phyloP scores from a whole-genome alignment of 176 grass and related monocot species.

The Tuctoria greenei region DNA sequence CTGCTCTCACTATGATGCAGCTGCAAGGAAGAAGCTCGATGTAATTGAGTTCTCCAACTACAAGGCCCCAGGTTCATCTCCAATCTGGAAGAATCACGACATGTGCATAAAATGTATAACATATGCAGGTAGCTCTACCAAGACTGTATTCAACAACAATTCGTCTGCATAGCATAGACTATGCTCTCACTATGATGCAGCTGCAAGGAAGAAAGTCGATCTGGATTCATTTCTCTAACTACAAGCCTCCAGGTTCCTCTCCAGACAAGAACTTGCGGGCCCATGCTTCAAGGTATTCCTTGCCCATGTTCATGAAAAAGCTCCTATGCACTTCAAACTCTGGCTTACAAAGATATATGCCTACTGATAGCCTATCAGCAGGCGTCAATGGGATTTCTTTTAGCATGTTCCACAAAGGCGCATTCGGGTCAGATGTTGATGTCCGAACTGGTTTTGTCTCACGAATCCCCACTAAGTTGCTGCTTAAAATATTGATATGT shows the following conservation, averaged over 20 bases:
- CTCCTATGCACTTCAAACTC: constrained; percentile 47
- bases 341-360: constrained; percentile 45
- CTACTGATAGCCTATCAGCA: constrained; percentile 47
- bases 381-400: constrained; percentile 49
- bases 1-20: no score
- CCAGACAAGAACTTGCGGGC: constrained; percentile 44
- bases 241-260: constrained; percentile 36
- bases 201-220: background rate
- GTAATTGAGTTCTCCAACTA: no score
- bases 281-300: constrained; percentile 58
- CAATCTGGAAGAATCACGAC: no score
- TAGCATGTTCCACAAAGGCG: constrained; percentile 50
- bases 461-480: constrained; percentile 15
- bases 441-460: constrained; percentile 20
- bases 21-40: no score
- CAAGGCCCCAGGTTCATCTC: no score
- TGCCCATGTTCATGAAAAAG: constrained; percentile 59
- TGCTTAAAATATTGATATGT: constrained; percentile 4
- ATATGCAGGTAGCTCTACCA: no score
- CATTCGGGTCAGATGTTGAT: constrained; percentile 46
- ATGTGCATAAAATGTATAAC: no score
- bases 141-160: no score
- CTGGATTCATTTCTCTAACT: constrained; percentile 15
- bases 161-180: background rate
- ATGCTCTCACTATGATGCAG: background rate